phyloP scores from a whole-genome alignment of 139 green algal genomes.

The Ostreobium quekettii region DNA sequence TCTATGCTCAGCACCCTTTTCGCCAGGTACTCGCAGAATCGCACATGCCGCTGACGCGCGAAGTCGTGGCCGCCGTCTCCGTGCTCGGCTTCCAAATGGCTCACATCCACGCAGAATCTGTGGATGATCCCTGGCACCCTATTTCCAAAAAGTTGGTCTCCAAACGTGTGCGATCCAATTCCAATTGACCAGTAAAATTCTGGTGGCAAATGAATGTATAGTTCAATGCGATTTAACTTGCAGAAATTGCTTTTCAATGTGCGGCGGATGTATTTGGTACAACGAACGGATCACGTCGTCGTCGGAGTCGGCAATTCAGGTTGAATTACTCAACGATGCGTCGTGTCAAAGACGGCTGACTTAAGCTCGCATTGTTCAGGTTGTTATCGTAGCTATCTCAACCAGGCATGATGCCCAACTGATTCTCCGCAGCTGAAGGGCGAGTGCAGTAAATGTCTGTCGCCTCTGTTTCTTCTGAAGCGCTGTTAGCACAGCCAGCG shows the following conservation, averaged over 20 bases:
- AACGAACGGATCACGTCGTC: no score
- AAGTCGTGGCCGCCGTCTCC: background rate
- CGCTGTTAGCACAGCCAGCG: no score
- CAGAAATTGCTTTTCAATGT: no score
- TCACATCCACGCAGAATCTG: background rate
- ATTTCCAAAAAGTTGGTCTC: background rate
- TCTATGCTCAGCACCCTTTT: conserved; percentile 40
- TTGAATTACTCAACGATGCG: conserved; percentile 3
- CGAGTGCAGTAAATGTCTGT: no score
- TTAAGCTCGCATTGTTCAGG: background rate
- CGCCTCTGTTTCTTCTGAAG: no score
- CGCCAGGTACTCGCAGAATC: conserved; percentile 46
- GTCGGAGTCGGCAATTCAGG: no score
- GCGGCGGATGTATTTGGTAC: no score
- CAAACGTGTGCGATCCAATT: background rate
- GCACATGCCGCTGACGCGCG: conserved; percentile 25
- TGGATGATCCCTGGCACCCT: background rate
- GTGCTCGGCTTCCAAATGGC: background rate
- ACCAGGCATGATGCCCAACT: background rate
- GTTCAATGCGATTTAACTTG: background rate
- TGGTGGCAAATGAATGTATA: background rate
- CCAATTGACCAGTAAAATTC: background rate
- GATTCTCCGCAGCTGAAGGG: no score
- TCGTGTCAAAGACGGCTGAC: conserved; percentile 3
- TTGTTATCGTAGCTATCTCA: background rate